Evolutionary conservation across 129 eudicot species (phyloP).

Genomic region (Helianthus annuus): HanXRQr2.0-SUNRISE NC_035438.2:97970561-97971060

Average conservation of each 20-base stretch:
- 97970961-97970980: conserved; percentile 37
- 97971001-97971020: conserved; percentile 54
- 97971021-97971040: conserved; percentile 68
- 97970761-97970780: too few species aligned
- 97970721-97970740: too few species aligned
- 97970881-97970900: conserved; percentile 70
- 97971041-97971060: conserved; percentile 76
- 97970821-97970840: not conserved
- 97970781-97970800: too few species aligned
- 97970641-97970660: conserved; percentile 50
- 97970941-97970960: conserved; percentile 30
- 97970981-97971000: conserved; percentile 38
- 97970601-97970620: conserved; percentile 52
- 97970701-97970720: too few species aligned
- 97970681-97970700: not conserved
- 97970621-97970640: conserved; percentile 61
- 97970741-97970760: too few species aligned
- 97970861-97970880: conserved; percentile 17
- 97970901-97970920: conserved; percentile 45
- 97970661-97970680: conserved; percentile 7
- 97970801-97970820: too few species aligned
- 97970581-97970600: conserved; percentile 43
- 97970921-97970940: conserved; percentile 31
- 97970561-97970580: conserved; percentile 53
- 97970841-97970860: conserved; percentile 2